These are phyloP conservation scores for Monilinia fructigena DNA, from an alignment of 2,329 filamentous ascomycete genomes.

Conservation along the genomic window DNA sequence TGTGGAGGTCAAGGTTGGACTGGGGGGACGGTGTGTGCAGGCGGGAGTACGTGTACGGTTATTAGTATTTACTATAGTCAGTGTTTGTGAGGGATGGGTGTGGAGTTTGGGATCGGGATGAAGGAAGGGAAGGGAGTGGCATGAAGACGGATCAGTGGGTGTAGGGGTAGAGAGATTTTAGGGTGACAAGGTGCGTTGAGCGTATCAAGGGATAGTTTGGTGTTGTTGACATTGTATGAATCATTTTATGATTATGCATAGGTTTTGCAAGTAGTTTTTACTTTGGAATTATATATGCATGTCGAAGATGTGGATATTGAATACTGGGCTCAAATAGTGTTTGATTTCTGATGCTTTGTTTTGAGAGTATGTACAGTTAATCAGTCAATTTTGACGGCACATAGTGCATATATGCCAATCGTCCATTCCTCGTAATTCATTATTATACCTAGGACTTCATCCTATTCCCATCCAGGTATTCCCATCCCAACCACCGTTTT, in stretches of 20 bases:
- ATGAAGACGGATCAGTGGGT: neutral
- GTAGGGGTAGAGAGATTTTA: neutral
- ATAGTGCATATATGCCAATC: neutral
- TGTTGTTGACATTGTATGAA: neutral
- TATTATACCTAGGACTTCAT: neutral
- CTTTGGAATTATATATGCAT: fast-evolving
- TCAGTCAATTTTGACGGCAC: neutral
- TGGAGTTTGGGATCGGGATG: neutral
- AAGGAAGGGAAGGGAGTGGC: neutral
- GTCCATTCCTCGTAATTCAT: neutral
- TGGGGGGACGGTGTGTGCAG: constrained; percentile 29
- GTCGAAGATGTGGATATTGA: neutral
- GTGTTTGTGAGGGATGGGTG: constrained; percentile 24
- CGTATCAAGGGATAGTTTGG: neutral
- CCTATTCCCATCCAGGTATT: neutral
- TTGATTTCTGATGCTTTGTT: neutral
- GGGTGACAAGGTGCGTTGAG: neutral
- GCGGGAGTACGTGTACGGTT: constrained; percentile 27
- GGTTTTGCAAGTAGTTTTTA: neutral
- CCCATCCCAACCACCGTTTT: neutral
- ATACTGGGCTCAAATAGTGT: neutral
- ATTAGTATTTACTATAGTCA: constrained; percentile 31
- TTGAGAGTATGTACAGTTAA: neutral
- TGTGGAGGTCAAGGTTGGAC: constrained; percentile 33
- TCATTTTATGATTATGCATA: neutral